These are phyloP conservation scores for Deuterostichococcus epilithicus DNA, from an alignment of 139 green algal genomes.

Conservation along the genomic window DNA sequence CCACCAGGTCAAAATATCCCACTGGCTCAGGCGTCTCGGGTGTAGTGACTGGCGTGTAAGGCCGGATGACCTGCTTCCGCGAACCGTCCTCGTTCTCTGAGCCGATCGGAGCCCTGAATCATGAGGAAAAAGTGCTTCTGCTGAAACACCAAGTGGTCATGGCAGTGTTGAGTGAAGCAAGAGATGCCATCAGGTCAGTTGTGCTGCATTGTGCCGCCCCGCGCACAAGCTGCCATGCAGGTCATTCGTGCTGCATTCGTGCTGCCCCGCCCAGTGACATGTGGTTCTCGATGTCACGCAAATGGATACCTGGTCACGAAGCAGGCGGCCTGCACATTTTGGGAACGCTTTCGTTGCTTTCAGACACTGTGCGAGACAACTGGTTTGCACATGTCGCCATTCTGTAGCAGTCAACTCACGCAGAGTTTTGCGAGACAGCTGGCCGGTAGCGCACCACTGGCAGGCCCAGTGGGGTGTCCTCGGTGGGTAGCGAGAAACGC, in stretches of 20 bases:
- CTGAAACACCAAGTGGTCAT: background rate
- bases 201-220: background rate
- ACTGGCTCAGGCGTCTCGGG: conserved; percentile 18
- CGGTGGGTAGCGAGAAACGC: background rate
- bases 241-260: background rate
- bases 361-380: background rate
- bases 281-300: conserved; percentile 1
- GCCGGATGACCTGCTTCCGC: conserved; percentile 52
- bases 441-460: background rate
- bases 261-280: background rate
- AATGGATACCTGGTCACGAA: conserved; percentile 23
- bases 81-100: conserved; percentile 44
- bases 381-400: background rate
- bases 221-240: background rate
- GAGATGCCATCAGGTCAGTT: background rate
- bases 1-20: conserved; percentile 45
- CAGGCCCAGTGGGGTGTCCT: background rate
- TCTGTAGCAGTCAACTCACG: background rate
- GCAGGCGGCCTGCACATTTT: conserved; percentile 23
- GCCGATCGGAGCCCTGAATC: conserved; percentile 44
- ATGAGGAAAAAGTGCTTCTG: background rate
- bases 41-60: conserved; percentile 56
- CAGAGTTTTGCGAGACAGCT: background rate
- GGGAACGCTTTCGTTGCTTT: background rate
- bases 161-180: background rate